Percentiles rank a stretch among this genome's conserved stretches.
phyloP scores from a whole-genome alignment of 345 rosid species.

The Linum lewisii region DNA sequence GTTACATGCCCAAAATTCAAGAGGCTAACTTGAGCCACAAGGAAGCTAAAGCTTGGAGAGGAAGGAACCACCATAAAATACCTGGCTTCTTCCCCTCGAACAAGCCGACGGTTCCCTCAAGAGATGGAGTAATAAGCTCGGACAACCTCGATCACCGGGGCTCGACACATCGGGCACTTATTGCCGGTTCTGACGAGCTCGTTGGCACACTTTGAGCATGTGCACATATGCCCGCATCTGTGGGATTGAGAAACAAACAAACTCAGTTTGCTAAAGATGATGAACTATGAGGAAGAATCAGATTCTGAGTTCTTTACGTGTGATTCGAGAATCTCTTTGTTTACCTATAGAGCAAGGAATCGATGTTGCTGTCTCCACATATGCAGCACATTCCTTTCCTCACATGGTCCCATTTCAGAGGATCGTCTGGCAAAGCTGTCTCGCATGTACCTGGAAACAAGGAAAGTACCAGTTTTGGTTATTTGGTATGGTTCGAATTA shows the following conservation, averaged over 20 bases:
- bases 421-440: conserved; percentile 27
- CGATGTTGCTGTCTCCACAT: conserved; percentile 58
- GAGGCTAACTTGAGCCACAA: too few species aligned
- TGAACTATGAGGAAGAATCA: background rate
- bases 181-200: conserved; percentile 56
- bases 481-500: too few species aligned
- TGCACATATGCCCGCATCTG: conserved; percentile 99
- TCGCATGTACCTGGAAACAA: conserved; percentile 31
- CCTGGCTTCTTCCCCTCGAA: background rate
- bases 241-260: background rate
- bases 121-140: conserved; percentile 60
- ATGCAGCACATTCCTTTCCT: conserved; percentile 79
- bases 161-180: conserved; percentile 94
- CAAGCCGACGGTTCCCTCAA: background rate
- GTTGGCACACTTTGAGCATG: conserved; percentile 77
- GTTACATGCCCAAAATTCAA: too few species aligned
- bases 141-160: conserved; percentile 80
- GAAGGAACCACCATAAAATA: background rate
- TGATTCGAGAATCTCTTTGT: background rate
- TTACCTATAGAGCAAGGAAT: conserved; percentile 81
- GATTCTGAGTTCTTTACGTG: too few species aligned
- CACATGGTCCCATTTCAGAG: conserved; percentile 62
- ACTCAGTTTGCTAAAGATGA: background rate
- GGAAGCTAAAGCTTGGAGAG: background rate
- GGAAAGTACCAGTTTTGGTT: too few species aligned